Evolutionary conservation across 352 stramenopile genomes (phyloP).

Genomic region (Globisporangium takayamanum): DNA sequence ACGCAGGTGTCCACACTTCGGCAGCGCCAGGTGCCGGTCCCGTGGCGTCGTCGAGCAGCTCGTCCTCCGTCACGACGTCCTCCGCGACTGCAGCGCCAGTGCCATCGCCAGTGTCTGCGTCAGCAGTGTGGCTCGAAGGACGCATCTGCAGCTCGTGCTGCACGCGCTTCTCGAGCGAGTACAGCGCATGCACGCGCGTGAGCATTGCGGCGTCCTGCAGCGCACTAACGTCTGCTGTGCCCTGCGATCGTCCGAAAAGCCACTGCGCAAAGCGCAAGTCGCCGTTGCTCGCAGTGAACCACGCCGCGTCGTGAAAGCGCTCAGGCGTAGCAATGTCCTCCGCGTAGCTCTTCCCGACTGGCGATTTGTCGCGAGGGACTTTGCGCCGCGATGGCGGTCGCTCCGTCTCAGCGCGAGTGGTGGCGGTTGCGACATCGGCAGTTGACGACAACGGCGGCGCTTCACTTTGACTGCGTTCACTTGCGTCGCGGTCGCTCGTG

Average conservation of each 20-base stretch:
- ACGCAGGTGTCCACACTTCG: conserved; percentile 13
- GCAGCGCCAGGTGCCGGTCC: conserved; percentile 3
- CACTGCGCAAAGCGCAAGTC: conserved; percentile 49
- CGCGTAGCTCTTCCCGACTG: neutral
- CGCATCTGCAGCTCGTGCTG: conserved; percentile 29
- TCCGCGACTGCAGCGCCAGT: conserved; percentile 1
- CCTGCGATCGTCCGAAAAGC: conserved; percentile 49
- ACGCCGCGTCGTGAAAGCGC: conserved; percentile 33
- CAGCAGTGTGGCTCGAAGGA: conserved; percentile 6
- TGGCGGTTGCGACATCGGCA: too few relatives aligned
- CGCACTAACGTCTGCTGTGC: conserved; percentile 28
- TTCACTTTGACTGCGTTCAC: too few relatives aligned
- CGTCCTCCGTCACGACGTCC: conserved; percentile 4
- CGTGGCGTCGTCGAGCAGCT: neutral
- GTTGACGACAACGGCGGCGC: too few relatives aligned
- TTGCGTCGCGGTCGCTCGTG: too few relatives aligned
- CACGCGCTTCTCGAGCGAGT: conserved; percentile 40
- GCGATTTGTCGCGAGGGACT: neutral
- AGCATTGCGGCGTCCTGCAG: conserved; percentile 20
- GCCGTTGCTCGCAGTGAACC: conserved; percentile 35
- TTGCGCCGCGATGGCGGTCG: too few relatives aligned
- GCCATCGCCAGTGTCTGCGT: conserved; percentile 7
- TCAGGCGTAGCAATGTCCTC: conserved; percentile 5
- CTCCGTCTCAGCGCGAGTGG: neutral
- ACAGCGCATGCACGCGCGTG: conserved; percentile 33